Percentiles rank a stretch among this genome's conserved stretches.
phyloP scores from a whole-genome alignment of 2,329 filamentous ascomycete genomes.

The Exophiala bonariae region DNA sequence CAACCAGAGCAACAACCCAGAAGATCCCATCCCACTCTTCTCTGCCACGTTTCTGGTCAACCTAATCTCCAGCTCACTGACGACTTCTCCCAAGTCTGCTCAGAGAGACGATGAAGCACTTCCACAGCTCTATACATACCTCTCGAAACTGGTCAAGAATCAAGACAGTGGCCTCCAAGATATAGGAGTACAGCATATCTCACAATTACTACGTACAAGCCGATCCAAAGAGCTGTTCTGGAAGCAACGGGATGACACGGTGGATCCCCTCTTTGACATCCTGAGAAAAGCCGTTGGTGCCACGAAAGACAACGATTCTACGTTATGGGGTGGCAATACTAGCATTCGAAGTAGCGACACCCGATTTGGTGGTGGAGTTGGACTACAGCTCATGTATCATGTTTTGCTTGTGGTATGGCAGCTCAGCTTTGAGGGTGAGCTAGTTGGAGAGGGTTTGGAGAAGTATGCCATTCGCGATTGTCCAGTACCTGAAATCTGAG shows the following conservation, averaged over 20 bases:
- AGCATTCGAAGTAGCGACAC: constrained; percentile 66
- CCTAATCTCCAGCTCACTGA: constrained; percentile 67
- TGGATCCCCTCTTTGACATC: constrained; percentile 79
- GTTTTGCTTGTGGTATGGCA: constrained; percentile 94
- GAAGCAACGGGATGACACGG: constrained; percentile 82
- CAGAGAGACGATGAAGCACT: constrained; percentile 72
- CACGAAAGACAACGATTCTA: constrained; percentile 66
- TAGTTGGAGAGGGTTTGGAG: constrained; percentile 77
- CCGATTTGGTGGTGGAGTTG: constrained; percentile 71
- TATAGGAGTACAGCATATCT: constrained; percentile 91
- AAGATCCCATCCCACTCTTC: constrained; percentile 85
- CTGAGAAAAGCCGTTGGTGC: constrained; percentile 72
- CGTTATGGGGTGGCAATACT: constrained; percentile 50
- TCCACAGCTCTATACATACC: constrained; percentile 79
- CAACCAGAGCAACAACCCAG: constrained; percentile 77
- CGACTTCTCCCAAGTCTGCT: constrained; percentile 60
- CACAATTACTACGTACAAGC: constrained; percentile 73
- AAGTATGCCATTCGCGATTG: constrained; percentile 57
- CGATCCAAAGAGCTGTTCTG: constrained; percentile 82
- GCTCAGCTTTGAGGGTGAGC: constrained; percentile 79
- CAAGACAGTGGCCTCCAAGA: constrained; percentile 90
- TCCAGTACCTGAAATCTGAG: neutral
- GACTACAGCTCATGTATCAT: constrained; percentile 90
- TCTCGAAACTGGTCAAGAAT: constrained; percentile 79
- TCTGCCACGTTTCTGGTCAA: constrained; percentile 82